A percentile compares a stretch with the other conserved stretches of the same genome.
These are phyloP conservation scores for Mariannaea sp. DNA, from an alignment of 2,329 filamentous ascomycete species.

Conservation along the genomic window DNA sequence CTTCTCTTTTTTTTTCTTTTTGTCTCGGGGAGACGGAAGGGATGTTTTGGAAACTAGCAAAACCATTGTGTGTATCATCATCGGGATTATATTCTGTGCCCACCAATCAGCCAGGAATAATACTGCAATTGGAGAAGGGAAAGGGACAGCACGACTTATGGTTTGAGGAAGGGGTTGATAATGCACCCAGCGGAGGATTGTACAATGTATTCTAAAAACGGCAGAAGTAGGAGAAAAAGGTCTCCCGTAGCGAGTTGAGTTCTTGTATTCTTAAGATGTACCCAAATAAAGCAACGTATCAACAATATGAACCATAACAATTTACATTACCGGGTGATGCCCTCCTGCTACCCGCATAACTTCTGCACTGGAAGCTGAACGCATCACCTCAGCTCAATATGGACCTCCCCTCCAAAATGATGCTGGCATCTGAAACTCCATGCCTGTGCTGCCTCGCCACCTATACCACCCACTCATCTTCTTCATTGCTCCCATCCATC, in stretches of 20 bases:
- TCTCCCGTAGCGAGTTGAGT: too few relatives aligned
- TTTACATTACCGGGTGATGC: too few relatives aligned
- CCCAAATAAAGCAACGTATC: too few relatives aligned
- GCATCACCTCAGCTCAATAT: slow-evolving; percentile 17
- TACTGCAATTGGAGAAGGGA: too few relatives aligned
- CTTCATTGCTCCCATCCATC: slow-evolving; percentile 53
- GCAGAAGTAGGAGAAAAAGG: too few relatives aligned
- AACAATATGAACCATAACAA: too few relatives aligned
- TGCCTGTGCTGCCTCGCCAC: slow-evolving; percentile 34
- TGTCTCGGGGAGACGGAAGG: too few relatives aligned
- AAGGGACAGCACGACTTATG: slow-evolving; percentile 17
- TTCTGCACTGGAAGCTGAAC: too few relatives aligned
- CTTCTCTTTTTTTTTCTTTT: too few relatives aligned
- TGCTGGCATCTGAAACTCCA: slow-evolving; percentile 36
- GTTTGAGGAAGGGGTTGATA: slow-evolving; percentile 9
- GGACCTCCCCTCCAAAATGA: slow-evolving; percentile 24
- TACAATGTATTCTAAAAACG: not conserved
- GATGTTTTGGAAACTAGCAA: not conserved
- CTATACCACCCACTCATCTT: slow-evolving; percentile 46
- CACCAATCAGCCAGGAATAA: slow-evolving; percentile 13
- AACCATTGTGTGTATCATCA: slow-evolving; percentile 7
- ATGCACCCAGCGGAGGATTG: slow-evolving; percentile 15
- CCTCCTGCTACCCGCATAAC: too few relatives aligned
- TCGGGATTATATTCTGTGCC: slow-evolving; percentile 15
- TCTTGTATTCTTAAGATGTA: too few relatives aligned